Percentiles rank a stretch among this genome's conserved stretches.
Conservation (phyloP, 305 asterid genomes). For the Plantago rigida region DNA sequence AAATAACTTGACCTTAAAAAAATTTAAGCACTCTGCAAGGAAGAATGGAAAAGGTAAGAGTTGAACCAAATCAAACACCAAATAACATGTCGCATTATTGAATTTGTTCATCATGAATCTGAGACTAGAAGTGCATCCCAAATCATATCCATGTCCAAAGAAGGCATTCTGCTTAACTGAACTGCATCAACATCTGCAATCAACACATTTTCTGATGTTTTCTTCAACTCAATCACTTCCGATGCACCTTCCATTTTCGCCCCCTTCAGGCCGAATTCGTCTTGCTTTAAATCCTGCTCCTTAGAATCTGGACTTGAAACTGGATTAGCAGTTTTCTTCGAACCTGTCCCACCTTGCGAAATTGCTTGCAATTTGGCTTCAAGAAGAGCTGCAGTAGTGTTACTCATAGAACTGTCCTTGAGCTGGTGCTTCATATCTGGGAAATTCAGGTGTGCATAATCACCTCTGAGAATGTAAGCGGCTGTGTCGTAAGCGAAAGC, state of each 20-base stretch:
- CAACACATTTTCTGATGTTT: slow-evolving; percentile 17
- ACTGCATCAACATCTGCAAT: slow-evolving; percentile 30
- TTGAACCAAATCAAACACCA: slow-evolving; percentile 1
- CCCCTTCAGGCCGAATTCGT: neutral
- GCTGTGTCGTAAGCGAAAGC: slow-evolving; percentile 84
- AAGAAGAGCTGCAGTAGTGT: slow-evolving; percentile 55
- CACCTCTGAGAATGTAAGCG: slow-evolving; percentile 69
- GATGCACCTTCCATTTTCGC: slow-evolving; percentile 20
- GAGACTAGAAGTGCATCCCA: slow-evolving; percentile 74
- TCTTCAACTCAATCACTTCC: slow-evolving; percentile 26
- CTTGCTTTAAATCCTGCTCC: slow-evolving; percentile 11
- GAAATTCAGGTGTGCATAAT: slow-evolving; percentile 69
- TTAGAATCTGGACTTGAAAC: neutral
- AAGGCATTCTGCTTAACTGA: slow-evolving; percentile 63
- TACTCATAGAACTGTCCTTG: slow-evolving; percentile 37
- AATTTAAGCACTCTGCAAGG: no score
- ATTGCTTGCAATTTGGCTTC: slow-evolving; percentile 65
- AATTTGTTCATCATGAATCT: slow-evolving; percentile 25
- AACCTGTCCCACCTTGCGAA: slow-evolving; percentile 31
- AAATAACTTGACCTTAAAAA: no score
- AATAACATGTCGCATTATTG: neutral
- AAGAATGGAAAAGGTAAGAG: neutral
- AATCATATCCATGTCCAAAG: slow-evolving; percentile 74
- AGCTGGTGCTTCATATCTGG: slow-evolving; percentile 63
- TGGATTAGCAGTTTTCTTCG: slow-evolving; percentile 24